Conservation (phyloP, 305 asterid species). For the Solanum hybrid region DNA sequence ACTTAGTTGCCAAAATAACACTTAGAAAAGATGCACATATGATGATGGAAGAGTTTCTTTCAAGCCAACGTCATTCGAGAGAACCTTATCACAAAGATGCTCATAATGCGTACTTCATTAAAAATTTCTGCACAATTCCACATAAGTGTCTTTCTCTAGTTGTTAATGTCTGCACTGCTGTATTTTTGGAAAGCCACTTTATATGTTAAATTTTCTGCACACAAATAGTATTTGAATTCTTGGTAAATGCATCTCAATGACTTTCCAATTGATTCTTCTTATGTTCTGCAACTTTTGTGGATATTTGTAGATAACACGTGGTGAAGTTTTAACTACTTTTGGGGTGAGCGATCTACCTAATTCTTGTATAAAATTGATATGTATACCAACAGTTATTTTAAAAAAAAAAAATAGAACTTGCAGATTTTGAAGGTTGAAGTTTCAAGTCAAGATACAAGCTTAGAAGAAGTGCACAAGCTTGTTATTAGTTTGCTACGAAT, state of each 20-base stretch:
- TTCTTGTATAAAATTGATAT: neutral
- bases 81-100: neutral
- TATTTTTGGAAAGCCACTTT: neutral
- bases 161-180: neutral
- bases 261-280: neutral
- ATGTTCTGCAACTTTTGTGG: neutral
- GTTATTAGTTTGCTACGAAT: neutral
- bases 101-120: neutral
- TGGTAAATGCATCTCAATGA: neutral
- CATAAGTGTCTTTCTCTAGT: neutral
- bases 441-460: neutral
- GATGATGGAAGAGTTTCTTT: neutral
- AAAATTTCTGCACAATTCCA: neutral
- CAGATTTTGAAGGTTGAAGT: neutral
- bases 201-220: neutral
- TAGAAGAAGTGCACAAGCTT: neutral
- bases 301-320: neutral
- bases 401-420: neutral
- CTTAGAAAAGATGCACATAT: neutral
- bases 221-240: neutral
- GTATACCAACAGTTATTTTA: neutral
- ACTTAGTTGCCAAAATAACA: neutral
- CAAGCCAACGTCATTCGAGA: neutral
- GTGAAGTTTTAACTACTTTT: neutral
- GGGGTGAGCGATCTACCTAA: neutral